Percentiles rank a stretch among this genome's conserved stretches.
Evolutionary conservation across 441 rosid species (phyloP).

Genomic region (Mallotus repandus): DNA sequence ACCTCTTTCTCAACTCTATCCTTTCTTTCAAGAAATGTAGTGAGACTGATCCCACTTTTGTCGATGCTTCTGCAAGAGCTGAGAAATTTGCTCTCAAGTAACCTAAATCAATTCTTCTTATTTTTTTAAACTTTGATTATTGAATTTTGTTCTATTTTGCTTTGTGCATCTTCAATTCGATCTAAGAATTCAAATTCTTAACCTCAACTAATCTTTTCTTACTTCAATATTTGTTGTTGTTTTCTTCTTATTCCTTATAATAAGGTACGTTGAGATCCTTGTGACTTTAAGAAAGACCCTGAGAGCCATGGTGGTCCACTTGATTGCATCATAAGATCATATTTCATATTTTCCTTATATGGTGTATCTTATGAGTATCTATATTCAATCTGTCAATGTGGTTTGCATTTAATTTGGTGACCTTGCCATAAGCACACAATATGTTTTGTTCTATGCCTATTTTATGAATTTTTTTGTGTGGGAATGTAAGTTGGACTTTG

Average conservation of each 20-base stretch:
- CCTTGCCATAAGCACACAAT: neutral
- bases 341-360: slow-evolving; percentile 5
- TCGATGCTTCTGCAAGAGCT: slow-evolving; percentile 74
- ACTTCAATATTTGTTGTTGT: too few species aligned
- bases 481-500: too few species aligned
- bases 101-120: too few species aligned
- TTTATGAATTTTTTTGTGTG: neutral
- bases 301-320: slow-evolving; percentile 95
- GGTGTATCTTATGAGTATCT: too few species aligned
- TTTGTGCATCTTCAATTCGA: neutral
- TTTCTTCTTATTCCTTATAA: slow-evolving; percentile 6
- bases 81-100: slow-evolving; percentile 73
- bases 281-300: slow-evolving; percentile 84
- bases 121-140: too few species aligned
- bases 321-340: slow-evolving; percentile 74
- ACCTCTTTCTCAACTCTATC: slow-evolving; percentile 81
- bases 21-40: slow-evolving; percentile 94
- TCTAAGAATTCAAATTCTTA: too few species aligned
- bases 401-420: too few species aligned
- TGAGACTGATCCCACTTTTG: slow-evolving; percentile 62
- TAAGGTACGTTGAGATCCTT: slow-evolving; percentile 73
- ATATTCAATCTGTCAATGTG: too few species aligned
- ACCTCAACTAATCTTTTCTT: too few species aligned
- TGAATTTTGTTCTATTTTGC: too few species aligned
- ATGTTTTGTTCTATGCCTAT: neutral